Evolutionary conservation across 2,329 filamentous ascomycete genomes (phyloP).

Genomic region (Fusarium praegraminearum): DNA sequence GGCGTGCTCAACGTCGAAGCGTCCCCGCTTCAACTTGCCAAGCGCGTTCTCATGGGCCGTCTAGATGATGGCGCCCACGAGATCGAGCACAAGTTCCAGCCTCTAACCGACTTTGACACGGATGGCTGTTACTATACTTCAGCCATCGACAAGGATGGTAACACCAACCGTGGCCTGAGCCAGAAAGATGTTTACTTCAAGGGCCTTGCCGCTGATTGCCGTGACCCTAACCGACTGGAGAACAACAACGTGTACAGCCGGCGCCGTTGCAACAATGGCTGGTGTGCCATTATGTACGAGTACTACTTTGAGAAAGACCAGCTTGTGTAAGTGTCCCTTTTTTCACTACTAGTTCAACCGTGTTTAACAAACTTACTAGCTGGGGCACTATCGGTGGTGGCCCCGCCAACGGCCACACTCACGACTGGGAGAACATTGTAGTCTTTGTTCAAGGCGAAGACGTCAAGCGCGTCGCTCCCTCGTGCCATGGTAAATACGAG

Average conservation of each 20-base stretch:
- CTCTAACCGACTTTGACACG: conserved; percentile 54
- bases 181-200: conserved; percentile 17
- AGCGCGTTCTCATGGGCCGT: conserved; percentile 24
- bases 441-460: conserved; percentile 31
- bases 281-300: conserved; percentile 50
- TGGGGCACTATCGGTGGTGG: conserved; percentile 21
- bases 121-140: conserved; percentile 61
- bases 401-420: conserved; percentile 13
- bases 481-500: conserved; percentile 24
- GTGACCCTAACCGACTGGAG: conserved; percentile 43
- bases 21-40: conserved; percentile 2
- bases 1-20: conserved; percentile 18
- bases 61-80: conserved; percentile 47
- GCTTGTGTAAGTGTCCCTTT: not conserved
- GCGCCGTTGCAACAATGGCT: conserved; percentile 51
- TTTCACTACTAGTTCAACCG: rapidly evolving
- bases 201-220: conserved; percentile 40
- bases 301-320: conserved; percentile 33
- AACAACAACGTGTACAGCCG: conserved; percentile 50
- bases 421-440: conserved; percentile 34
- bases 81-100: conserved; percentile 54
- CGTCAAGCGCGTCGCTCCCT: conserved; percentile 28
- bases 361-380: not conserved
- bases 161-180: conserved; percentile 42
- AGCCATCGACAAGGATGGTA: conserved; percentile 55